These are phyloP conservation scores for Cyberlindnera suaveolens DNA, from an alignment of 805 yeast genomes.

Conservation along the genomic window DNA sequence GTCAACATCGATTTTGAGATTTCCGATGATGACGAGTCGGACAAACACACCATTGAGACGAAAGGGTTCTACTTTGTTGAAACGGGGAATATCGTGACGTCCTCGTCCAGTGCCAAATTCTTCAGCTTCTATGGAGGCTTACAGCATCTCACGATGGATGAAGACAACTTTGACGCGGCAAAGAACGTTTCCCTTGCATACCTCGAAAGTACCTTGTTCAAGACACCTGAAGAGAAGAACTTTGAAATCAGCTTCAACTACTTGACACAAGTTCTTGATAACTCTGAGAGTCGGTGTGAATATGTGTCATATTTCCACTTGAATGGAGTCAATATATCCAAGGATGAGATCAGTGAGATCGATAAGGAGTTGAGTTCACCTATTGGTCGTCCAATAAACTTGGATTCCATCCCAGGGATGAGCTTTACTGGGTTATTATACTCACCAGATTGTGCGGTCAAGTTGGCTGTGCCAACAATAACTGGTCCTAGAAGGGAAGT, in stretches of 20 bases:
- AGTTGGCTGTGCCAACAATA: slow-evolving; percentile 33
- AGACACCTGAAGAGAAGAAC: slow-evolving; percentile 11
- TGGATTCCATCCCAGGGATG: slow-evolving; percentile 45
- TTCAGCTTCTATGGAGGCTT: slow-evolving; percentile 57
- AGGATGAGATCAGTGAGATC: slow-evolving; percentile 48
- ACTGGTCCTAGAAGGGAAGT: slow-evolving; percentile 58
- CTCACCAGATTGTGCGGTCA: slow-evolving; percentile 85
- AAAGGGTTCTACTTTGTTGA: slow-evolving; percentile 62
- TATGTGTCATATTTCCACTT: slow-evolving; percentile 62
- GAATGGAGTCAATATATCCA: slow-evolving; percentile 49
- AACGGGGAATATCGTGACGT: slow-evolving; percentile 54
- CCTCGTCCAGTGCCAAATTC: slow-evolving; percentile 60
- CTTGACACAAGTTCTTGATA: slow-evolving; percentile 24
- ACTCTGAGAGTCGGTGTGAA: slow-evolving; percentile 53
- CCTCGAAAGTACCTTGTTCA: slow-evolving; percentile 33
- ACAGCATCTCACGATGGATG: slow-evolving; percentile 40
- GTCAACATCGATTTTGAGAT: slow-evolving; percentile 28
- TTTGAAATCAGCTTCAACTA: slow-evolving; percentile 20
- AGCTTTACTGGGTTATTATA: slow-evolving; percentile 56
- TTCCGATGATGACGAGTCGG: slow-evolving; percentile 40
- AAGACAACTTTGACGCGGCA: slow-evolving; percentile 38
- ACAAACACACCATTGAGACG: slow-evolving; percentile 44
- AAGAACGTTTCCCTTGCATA: slow-evolving; percentile 38
- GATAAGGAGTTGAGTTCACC: slow-evolving; percentile 73
- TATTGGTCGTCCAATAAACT: slow-evolving; percentile 66